These are phyloP conservation scores for Irpex lacteus DNA, from an alignment of 1,284 basidiomycete genomes.

Conservation along the genomic window DNA sequence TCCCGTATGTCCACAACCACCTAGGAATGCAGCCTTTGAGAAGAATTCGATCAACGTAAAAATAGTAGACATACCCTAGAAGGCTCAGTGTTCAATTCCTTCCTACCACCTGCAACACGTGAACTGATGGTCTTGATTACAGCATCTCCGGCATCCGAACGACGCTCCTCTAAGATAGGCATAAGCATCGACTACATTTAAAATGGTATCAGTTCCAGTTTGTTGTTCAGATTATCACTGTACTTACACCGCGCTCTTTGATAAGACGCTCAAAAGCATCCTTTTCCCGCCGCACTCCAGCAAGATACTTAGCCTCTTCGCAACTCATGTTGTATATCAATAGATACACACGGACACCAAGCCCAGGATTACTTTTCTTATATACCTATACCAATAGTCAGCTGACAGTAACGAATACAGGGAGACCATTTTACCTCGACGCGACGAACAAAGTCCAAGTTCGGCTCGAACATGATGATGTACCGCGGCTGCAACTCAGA, in stretches of 20 bases:
- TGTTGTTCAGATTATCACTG: not conserved
- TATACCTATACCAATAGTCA: constrained; percentile 59
- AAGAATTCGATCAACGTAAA: not conserved
- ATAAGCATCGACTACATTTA: constrained; percentile 80
- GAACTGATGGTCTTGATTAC: constrained; percentile 86
- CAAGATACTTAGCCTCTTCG: constrained; percentile 95
- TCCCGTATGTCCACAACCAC: constrained; percentile 97
- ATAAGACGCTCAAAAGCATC: constrained; percentile 94
- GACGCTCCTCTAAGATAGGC: constrained; percentile 78
- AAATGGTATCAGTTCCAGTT: not conserved
- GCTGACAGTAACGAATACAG: not conserved
- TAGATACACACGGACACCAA: constrained; percentile 92
- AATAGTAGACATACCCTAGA: constrained; percentile 54
- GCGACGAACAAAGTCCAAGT: constrained; percentile 88
- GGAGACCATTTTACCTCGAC: constrained; percentile 87
- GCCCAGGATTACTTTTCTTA: constrained; percentile 74
- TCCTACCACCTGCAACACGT: constrained; percentile 84
- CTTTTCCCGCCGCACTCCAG: constrained; percentile 87
- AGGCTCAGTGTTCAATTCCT: constrained; percentile 63
- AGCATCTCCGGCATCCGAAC: constrained; percentile 44
- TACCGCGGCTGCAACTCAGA: constrained; percentile 89
- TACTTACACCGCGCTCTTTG: constrained; percentile 83
- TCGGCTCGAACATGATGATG: constrained; percentile 95
- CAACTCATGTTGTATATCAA: constrained; percentile 91
- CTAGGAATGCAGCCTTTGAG: constrained; percentile 38